Percentiles rank a stretch among this genome's conserved stretches.
Conservation (phyloP, 768 basidiomycete species). For the Podaxis pistillaris region DNA sequence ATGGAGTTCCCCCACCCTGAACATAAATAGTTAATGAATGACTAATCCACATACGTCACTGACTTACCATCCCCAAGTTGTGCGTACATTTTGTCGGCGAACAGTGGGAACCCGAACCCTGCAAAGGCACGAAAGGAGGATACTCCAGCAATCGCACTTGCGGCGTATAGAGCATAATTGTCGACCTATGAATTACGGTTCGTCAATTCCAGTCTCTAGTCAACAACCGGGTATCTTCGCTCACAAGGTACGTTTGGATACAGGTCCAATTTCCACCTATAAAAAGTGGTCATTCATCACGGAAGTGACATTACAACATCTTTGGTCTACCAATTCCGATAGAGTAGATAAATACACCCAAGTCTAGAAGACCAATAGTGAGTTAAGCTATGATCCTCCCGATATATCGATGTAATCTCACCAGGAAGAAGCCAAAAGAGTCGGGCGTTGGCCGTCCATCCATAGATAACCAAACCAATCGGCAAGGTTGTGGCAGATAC, state of each 20-base stretch:
- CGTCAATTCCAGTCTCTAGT: constrained; percentile 8
- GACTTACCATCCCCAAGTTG: constrained; percentile 42
- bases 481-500: constrained; percentile 53
- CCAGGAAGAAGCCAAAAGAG: constrained; percentile 61
- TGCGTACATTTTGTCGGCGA: constrained; percentile 56
- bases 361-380: constrained; percentile 14
- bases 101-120: constrained; percentile 65
- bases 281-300: neutral
- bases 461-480: constrained; percentile 58
- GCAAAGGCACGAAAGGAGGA: constrained; percentile 53
- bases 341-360: constrained; percentile 46
- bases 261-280: constrained; percentile 39
- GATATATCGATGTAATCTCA: constrained; percentile 22
- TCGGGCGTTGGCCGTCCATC: constrained; percentile 54
- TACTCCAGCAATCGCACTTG: constrained; percentile 62
- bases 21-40: neutral
- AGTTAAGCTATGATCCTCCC: neutral
- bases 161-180: constrained; percentile 62
- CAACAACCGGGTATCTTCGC: constrained; percentile 27
- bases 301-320: neutral
- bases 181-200: constrained; percentile 55
- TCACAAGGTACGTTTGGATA: constrained; percentile 58
- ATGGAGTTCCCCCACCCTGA: constrained; percentile 57
- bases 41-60: neutral
- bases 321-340: constrained; percentile 41